These are phyloP conservation scores for Diospyros lotus DNA, from an alignment of 148 eudicot genomes.

Conservation along the genomic window DNA sequence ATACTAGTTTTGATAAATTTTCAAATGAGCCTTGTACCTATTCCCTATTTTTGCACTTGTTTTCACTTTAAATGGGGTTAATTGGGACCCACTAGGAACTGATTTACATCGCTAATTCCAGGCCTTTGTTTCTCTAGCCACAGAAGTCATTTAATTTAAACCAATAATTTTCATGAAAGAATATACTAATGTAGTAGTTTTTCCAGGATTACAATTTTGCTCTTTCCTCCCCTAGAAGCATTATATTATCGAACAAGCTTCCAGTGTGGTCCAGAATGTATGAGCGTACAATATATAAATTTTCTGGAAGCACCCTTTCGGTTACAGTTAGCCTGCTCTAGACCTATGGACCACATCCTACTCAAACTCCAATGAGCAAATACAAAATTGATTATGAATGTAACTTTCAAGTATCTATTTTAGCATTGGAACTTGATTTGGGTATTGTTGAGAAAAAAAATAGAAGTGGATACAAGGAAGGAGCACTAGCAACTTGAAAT, in stretches of 20 bases:
- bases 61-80: no score
- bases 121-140: neutral
- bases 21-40: no score
- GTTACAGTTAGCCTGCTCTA: neutral
- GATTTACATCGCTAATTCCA: no score
- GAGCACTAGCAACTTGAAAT: neutral
- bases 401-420: neutral
- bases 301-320: neutral
- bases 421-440: neutral
- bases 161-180: slow-evolving; percentile 2
- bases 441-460: neutral
- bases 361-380: neutral
- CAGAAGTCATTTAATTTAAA: neutral
- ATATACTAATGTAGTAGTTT: neutral
- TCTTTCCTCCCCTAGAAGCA: neutral
- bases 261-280: neutral
- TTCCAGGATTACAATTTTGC: neutral
- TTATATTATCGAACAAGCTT: neutral
- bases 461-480: neutral
- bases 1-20: no score
- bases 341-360: neutral
- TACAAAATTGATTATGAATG: neutral
- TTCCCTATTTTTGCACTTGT: no score
- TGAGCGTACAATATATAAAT: no score
- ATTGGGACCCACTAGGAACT: no score